Evolutionary conservation across 768 basidiomycete genomes (phyloP).

Genomic region (Suillus weaverae): DNA sequence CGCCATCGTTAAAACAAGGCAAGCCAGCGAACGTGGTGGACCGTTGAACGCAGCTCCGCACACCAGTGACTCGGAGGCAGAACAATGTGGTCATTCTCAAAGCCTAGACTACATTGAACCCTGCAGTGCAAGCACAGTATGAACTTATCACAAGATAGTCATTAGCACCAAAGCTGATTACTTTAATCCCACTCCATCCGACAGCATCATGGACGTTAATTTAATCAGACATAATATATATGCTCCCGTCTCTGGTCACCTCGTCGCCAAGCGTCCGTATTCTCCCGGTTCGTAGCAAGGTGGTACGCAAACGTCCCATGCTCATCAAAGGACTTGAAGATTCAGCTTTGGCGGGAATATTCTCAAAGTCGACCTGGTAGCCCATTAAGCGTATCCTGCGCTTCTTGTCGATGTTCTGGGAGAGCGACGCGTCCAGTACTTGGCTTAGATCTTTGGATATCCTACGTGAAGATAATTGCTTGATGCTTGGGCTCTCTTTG

Average conservation of each 20-base stretch:
- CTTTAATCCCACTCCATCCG: background rate
- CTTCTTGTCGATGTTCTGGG: background rate
- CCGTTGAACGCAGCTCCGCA: background rate
- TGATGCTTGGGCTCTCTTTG: background rate
- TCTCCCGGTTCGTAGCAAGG: constrained; percentile 29
- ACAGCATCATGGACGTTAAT: background rate
- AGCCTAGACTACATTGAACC: background rate
- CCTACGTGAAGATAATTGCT: background rate
- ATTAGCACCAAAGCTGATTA: background rate
- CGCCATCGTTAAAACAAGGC: background rate
- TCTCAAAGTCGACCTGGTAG: constrained; percentile 18
- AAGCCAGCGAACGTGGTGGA: background rate
- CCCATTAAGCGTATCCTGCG: constrained; percentile 21
- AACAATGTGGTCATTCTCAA: background rate
- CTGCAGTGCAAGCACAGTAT: background rate
- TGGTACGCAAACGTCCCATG: constrained; percentile 8
- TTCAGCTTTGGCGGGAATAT: constrained; percentile 10
- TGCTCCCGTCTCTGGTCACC: constrained; percentile 22
- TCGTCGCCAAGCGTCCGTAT: constrained; percentile 21
- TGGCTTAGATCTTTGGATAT: background rate
- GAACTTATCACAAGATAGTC: background rate
- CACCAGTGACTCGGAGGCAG: background rate
- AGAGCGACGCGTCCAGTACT: background rate
- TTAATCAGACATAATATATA: constrained; percentile 19
- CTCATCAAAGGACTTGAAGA: constrained; percentile 14